phyloP scores from a whole-genome alignment of 2,329 filamentous ascomycete species.

The Xylariaceae sp. region DNA sequence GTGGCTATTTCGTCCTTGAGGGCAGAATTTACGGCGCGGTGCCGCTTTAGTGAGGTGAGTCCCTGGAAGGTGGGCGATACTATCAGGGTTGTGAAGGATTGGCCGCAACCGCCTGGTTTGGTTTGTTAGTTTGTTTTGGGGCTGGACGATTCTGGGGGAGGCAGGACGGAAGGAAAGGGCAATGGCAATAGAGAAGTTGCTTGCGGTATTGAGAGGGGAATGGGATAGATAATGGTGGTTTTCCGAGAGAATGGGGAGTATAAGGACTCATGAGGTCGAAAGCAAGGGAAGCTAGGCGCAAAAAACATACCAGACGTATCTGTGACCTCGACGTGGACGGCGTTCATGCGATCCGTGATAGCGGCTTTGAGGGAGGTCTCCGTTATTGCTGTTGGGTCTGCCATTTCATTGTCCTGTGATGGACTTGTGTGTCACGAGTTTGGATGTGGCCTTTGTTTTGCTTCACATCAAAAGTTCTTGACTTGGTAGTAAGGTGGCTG shows the following conservation, averaged over 20 bases:
- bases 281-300: not conserved
- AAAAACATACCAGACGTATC: slow-evolving; percentile 81
- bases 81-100: slow-evolving; percentile 57
- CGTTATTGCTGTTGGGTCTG: slow-evolving; percentile 61
- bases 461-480: not conserved
- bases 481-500: not conserved
- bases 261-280: no score
- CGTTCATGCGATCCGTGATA: slow-evolving; percentile 66
- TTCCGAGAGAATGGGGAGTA: no score
- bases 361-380: slow-evolving; percentile 66
- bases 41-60: slow-evolving; percentile 75
- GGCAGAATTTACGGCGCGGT: slow-evolving; percentile 78
- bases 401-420: slow-evolving; percentile 34
- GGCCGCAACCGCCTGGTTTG: slow-evolving; percentile 54
- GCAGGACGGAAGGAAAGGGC: not conserved
- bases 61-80: slow-evolving; percentile 65
- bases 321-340: slow-evolving; percentile 78
- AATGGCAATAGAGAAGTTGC: not conserved
- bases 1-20: slow-evolving; percentile 83
- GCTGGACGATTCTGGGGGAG: no score
- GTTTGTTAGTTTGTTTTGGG: not conserved
- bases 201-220: no score
- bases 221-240: not conserved
- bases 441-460: not conserved
- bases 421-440: not conserved